phyloP scores from a whole-genome alignment of 257 asterid genomes.

The Paraleonurus japonicus region DNA sequence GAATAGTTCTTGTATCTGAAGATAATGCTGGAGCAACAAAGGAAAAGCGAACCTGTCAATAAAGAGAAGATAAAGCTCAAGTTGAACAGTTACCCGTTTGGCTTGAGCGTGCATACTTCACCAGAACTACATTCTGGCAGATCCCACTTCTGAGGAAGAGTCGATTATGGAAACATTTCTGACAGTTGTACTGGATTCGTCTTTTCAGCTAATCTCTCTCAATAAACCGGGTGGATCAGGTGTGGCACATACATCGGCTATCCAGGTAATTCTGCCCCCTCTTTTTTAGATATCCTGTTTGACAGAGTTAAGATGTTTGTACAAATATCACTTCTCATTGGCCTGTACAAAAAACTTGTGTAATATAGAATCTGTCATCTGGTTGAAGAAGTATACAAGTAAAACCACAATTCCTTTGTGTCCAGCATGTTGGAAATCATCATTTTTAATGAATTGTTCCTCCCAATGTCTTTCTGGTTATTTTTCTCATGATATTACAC shows the following conservation, averaged over 20 bases:
- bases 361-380: no score
- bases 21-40: conserved; percentile 44
- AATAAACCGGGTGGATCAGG: conserved; percentile 93
- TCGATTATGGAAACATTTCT: conserved; percentile 80
- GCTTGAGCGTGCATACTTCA: conserved; percentile 85
- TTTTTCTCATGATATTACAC: no score
- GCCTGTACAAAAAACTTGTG: neutral
- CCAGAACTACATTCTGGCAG: conserved; percentile 88
- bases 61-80: conserved; percentile 75
- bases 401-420: neutral
- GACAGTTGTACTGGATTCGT: conserved; percentile 75
- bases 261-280: conserved; percentile 55
- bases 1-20: conserved; percentile 63
- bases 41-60: conserved; percentile 68
- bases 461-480: no score
- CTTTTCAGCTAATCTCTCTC: conserved; percentile 72
- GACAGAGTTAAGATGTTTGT: neutral
- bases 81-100: conserved; percentile 50
- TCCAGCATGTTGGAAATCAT: no score
- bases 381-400: no score
- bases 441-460: neutral
- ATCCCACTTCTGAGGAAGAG: conserved; percentile 97
- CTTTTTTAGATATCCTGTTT: neutral
- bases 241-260: conserved; percentile 57
- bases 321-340: neutral